Evolutionary conservation across 257 asterid genomes (phyloP), one percentile per base, ranked within the genome.

Genomic region (Galeopsis tetrahit): DNA sequence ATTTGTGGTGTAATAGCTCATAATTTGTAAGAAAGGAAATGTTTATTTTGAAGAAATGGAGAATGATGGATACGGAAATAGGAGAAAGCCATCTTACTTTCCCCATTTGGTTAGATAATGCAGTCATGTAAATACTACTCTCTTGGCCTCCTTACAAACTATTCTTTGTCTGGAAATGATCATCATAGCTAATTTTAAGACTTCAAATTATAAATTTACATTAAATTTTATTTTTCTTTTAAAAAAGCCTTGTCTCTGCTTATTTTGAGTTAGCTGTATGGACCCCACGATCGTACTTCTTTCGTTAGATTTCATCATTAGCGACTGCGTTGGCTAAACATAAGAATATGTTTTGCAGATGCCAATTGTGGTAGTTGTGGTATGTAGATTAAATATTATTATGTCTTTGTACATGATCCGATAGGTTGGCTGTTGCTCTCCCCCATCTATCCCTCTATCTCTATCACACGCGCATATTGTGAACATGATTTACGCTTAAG

Each of bases 71-170:
- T 55, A 55, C 10, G 64, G 51, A 36, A 21, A 53, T n/a, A 17
- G 31, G 5, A 17, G 33, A 34, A 33, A 9, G 42, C 7, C 55
- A 9, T 69, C 73, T 69, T 69, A 36, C 63, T 69, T 59, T 69
- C 33, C 33, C 42, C 21, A 55, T 53, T 38, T 39, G 68, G 7
- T 61, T 61, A 38, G 49, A 63, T 17, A 11, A 56, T 70, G 40
- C 42, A 31, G 38, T 9, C 38, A 10, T 40, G 44, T 5, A 13
- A 31, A 17, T 21, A 15, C 63, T 32, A 58, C 8, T n/a, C 5
- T 68, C 35, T 34, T 34, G 38, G 52, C 36, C 48, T 52, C 63
- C 56, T 36, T 56, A 39, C n/a, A 42, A 40, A 11, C 33, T 32
- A 38, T 11, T 14, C 8, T 11, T 39, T 14, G 35, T 6, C 13